A percentile compares a stretch with the other conserved stretches of the same genome.
phyloP scores from a whole-genome alignment of 2,329 filamentous ascomycete genomes.

The Trichoderma aggressivum region DNA sequence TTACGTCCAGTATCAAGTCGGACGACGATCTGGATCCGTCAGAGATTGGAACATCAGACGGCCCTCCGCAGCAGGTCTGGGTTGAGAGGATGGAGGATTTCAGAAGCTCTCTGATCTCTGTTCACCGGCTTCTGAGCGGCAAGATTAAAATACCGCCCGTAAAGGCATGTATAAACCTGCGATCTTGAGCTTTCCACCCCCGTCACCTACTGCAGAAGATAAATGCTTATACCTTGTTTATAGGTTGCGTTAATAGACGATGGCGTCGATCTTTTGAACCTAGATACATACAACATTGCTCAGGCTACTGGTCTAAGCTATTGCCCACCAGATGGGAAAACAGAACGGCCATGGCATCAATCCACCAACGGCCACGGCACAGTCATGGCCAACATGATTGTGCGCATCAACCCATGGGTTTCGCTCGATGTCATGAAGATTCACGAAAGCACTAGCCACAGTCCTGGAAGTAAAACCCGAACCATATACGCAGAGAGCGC shows the following conservation, averaged over 20 bases:
- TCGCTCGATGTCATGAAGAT: not conserved
- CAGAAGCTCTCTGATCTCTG: not conserved
- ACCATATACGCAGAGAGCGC: not conserved
- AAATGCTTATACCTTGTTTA: not conserved
- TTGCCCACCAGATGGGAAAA: not conserved
- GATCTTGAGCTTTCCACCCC: not conserved
- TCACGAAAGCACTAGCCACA: not conserved
- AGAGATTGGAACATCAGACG: not conserved
- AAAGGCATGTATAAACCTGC: not conserved
- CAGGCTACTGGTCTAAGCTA: not conserved
- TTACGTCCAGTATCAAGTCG: not conserved
- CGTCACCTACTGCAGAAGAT: not conserved
- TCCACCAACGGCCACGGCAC: not conserved
- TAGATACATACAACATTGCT: not conserved
- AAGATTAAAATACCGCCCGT: not conserved
- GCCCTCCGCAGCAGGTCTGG: not conserved
- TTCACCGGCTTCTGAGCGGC: not conserved
- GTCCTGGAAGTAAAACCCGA: not conserved
- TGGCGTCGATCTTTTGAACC: not conserved
- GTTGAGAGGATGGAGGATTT: not conserved
- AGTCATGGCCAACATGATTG: conserved; percentile 4
- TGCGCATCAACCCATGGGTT: not conserved
- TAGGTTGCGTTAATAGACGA: not conserved
- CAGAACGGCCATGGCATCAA: not conserved
- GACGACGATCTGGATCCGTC: not conserved